Percentiles rank a stretch among this genome's conserved stretches.
phyloP scores from a whole-genome alignment of 495 filamentous ascomycete species.

The Aspergillus hancockii region DNA sequence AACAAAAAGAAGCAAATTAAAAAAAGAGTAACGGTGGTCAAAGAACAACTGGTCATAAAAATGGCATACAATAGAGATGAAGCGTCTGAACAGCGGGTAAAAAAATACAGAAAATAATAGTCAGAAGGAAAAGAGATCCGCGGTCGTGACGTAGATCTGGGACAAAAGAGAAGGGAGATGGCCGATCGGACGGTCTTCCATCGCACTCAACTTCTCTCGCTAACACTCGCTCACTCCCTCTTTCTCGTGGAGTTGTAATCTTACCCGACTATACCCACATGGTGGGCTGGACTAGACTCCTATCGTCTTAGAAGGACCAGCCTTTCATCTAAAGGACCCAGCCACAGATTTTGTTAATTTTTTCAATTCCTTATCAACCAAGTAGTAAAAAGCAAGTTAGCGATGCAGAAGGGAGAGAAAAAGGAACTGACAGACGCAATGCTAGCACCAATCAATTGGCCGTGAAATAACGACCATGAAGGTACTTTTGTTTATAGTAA shows the following conservation, averaged over 20 bases:
- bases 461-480: not conserved
- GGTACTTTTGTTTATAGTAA: not conserved
- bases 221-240: not conserved
- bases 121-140: constrained; percentile 4
- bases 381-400: not conserved
- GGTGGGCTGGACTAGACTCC: not conserved
- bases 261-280: not conserved
- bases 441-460: not conserved
- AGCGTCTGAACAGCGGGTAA: not conserved
- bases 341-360: not conserved
- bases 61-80: not conserved
- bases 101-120: not conserved
- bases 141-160: not conserved
- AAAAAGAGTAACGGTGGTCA: not conserved
- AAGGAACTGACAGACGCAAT: not conserved
- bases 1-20: not conserved
- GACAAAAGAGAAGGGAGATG: not conserved
- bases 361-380: not conserved
- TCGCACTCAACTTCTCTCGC: not conserved
- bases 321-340: not conserved
- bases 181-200: not conserved
- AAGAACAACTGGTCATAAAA: not conserved
- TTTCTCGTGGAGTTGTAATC: constrained; percentile 15
- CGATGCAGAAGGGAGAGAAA: not conserved
- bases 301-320: not conserved